Evolutionary conservation across 2,329 filamentous ascomycete genomes (phyloP), one percentile per base, ranked within the genome.

Genomic region (Fusarium mexicanum): DNA sequence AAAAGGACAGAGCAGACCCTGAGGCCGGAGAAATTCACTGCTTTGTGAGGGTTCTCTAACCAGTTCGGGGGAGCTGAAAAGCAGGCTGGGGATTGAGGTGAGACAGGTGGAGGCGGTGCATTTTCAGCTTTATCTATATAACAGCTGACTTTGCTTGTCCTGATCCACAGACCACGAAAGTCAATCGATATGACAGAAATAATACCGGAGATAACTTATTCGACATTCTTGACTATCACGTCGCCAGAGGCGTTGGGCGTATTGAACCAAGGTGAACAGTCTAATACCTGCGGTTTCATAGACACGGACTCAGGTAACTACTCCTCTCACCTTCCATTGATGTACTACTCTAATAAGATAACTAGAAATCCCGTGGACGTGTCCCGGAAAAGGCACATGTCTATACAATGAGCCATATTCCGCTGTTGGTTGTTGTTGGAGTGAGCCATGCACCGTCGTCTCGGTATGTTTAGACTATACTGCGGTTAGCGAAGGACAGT

Each of bases 1-100:
- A 16, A 35, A 35, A 35, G 0, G 3, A 16, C 7, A 35, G 1
- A 53, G 13, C 14, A 37, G n/a, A 4, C 9, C 8, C 5, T 3
- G 17, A 14, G 13, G 3, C 18, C 9, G 7, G 9, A 8, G 4
- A 22, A 16, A 17, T 11, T 6, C 10, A 29, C 14, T 18, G 17
- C 10, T 7, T 24, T 57, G 4, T 8, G 8, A n/a, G 16, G 11
- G 22, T 24, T 46, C 13, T 8, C 29, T 24, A 44, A 33, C 38
- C 16, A 35, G 16, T 44, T 35, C 3, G 1, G 9, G 38, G 29
- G 6, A 44, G 22, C 24, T 57, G 38, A 44, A 33, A 57, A 33
- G 38, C 26, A 44, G 38, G 54, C 38, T 57, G 54, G 8, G 22
- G 13, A n/a, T 24, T 4, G 22, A 24, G 3, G 29, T 44, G 8